These are phyloP conservation scores for Diplodia scrobiculata DNA, from an alignment of 2,329 filamentous ascomycete species.

Conservation along the genomic window DNA sequence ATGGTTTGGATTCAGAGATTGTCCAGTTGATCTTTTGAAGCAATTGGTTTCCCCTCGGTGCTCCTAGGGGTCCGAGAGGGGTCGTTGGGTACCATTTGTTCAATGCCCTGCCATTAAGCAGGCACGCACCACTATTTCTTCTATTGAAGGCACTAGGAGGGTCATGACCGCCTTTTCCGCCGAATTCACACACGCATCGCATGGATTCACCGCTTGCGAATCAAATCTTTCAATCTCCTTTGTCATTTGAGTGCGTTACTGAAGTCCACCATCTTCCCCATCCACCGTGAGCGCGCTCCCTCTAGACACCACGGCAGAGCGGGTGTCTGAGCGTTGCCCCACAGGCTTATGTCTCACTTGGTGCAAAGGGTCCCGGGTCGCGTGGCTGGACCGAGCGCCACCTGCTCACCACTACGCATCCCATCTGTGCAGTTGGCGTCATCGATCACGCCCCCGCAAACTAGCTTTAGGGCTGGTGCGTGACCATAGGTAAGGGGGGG, in stretches of 20 bases:
- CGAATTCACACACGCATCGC: neutral
- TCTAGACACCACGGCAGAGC: neutral
- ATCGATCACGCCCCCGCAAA: neutral
- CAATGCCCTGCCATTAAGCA: neutral
- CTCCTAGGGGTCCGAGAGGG: too few relatives aligned
- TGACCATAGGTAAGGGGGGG: too few relatives aligned
- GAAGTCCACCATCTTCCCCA: too few relatives aligned
- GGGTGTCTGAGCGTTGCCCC: neutral
- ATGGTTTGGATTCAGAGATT: neutral
- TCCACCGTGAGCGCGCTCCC: neutral
- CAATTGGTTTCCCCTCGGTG: neutral
- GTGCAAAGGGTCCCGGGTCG: neutral
- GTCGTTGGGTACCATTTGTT: neutral
- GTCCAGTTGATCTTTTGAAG: neutral
- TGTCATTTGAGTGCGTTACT: neutral
- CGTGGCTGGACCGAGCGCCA: neutral
- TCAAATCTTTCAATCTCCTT: neutral
- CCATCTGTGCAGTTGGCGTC: neutral
- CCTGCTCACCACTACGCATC: neutral
- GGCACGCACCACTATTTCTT: neutral
- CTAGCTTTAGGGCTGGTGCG: neutral
- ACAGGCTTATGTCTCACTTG: neutral
- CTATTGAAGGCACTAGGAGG: neutral
- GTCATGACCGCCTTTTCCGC: too few relatives aligned
- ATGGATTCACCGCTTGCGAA: neutral